These are phyloP conservation scores for Terfezia claveryi DNA, from an alignment of 495 filamentous ascomycete species.

Conservation along the genomic window DNA sequence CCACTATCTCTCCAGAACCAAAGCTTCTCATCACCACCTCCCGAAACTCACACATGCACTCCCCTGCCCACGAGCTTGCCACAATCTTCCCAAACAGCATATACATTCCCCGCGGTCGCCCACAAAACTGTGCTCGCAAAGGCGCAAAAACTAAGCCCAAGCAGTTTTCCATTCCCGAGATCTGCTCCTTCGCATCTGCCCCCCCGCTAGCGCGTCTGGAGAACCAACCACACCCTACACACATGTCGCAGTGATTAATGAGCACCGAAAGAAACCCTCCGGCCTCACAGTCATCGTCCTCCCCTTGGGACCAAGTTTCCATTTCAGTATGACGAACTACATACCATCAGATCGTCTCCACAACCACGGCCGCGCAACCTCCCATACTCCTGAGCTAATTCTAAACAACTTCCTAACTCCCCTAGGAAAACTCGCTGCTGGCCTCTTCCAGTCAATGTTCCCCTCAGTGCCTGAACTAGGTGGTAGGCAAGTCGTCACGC, in stretches of 20 bases:
- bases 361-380: slow-evolving; percentile 71
- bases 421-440: slow-evolving; percentile 69
- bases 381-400: slow-evolving; percentile 80
- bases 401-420: slow-evolving; percentile 92
- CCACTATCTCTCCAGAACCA: slow-evolving; percentile 23
- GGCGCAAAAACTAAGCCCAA: slow-evolving; percentile 24
- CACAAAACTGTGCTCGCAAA: not conserved
- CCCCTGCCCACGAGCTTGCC: slow-evolving; percentile 55
- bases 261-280: slow-evolving; percentile 60
- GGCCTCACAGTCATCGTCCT: slow-evolving; percentile 65
- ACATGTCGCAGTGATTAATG: slow-evolving; percentile 54
- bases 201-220: slow-evolving; percentile 20
- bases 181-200: slow-evolving; percentile 60
- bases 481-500: slow-evolving; percentile 69
- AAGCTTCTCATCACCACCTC: slow-evolving; percentile 81
- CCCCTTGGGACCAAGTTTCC: slow-evolving; percentile 66
- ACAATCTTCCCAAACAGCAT: slow-evolving; percentile 64
- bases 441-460: slow-evolving; percentile 64
- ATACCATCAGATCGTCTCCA: slow-evolving; percentile 61
- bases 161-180: slow-evolving; percentile 78
- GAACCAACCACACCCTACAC: slow-evolving; percentile 32
- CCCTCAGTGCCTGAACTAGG: slow-evolving; percentile 59
- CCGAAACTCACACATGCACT: slow-evolving; percentile 62
- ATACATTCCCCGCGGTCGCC: slow-evolving; percentile 61
- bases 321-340: slow-evolving; percentile 67